Percentiles rank a stretch among this genome's conserved stretches.
phyloP scores from a whole-genome alignment of 768 basidiomycete genomes.

The Tulasnella calospora region DNA sequence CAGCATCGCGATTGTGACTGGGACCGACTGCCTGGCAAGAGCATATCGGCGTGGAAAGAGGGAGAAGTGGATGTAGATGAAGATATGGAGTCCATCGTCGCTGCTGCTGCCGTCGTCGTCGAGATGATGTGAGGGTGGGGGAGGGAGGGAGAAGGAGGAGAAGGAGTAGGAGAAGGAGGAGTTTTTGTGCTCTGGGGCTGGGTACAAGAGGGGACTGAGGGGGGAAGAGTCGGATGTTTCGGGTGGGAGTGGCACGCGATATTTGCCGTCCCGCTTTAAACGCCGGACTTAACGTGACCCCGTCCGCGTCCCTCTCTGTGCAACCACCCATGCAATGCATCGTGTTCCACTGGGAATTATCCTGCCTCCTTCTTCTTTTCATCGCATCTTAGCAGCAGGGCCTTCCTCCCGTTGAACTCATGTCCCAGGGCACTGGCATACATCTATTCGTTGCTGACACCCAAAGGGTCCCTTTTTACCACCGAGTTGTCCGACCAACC shows the following conservation, averaged over 20 bases:
- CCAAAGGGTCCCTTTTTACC: not conserved
- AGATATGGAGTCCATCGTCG: constrained; percentile 2
- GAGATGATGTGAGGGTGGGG: not conserved
- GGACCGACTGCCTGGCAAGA: not conserved
- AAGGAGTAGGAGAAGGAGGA: not conserved
- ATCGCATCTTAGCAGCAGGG: not conserved
- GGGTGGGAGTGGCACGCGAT: constrained; percentile 12
- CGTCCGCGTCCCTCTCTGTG: constrained; percentile 1
- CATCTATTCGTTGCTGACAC: not conserved
- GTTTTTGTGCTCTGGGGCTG: not conserved
- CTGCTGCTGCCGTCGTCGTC: not conserved
- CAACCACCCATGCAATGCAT: not conserved
- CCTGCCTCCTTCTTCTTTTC: not conserved
- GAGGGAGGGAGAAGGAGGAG: not conserved
- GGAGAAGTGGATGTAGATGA: constrained; percentile 3
- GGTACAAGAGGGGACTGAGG: constrained; percentile 2
- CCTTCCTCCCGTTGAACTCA: not conserved
- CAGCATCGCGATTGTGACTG: constrained; percentile 1
- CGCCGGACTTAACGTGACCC: constrained; percentile 1
- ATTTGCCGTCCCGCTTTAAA: constrained; percentile 4
- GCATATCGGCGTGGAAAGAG: constrained; percentile 17
- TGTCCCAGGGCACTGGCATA: not conserved
- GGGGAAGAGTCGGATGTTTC: constrained; percentile 19
- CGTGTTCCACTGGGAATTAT: not conserved
- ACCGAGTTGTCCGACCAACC: not conserved